Evolutionary conservation across 2,329 filamentous ascomycete species (phyloP).

Genomic region (Albophoma yamanashiensis): DNA sequence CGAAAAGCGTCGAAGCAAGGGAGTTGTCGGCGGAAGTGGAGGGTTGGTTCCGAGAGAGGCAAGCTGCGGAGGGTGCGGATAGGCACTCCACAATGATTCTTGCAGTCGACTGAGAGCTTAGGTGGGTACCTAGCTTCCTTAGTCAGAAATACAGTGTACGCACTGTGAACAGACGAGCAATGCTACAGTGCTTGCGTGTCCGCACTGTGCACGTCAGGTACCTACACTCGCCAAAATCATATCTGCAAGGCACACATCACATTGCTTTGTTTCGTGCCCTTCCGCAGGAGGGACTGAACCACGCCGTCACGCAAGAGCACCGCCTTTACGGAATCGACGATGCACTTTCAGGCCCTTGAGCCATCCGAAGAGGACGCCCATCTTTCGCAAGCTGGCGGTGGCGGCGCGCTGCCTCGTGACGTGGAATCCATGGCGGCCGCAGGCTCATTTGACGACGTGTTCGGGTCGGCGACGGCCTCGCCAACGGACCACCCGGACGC

Average conservation of each 20-base stretch:
- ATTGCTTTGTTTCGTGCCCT: neutral
- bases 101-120: too few species aligned
- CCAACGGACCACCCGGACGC: conserved; percentile 5
- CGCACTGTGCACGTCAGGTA: neutral
- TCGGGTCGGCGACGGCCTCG: conserved; percentile 17
- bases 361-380: conserved; percentile 16
- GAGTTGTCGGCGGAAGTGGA: neutral
- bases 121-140: too few species aligned
- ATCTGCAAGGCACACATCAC: neutral
- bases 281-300: neutral
- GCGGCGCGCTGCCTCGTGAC: neutral
- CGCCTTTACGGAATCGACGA: conserved; percentile 3
- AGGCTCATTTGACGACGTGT: conserved; percentile 25
- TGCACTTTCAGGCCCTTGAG: conserved; percentile 24
- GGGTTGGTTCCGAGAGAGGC: too few species aligned
- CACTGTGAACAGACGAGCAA: neutral
- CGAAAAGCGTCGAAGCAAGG: neutral
- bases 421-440: neutral
- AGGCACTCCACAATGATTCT: neutral
- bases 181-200: neutral
- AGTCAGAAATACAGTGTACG: neutral
- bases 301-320: neutral
- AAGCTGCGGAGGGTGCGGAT: too few species aligned
- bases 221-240: neutral
- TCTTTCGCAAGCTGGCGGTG: conserved; percentile 9